phyloP scores from a whole-genome alignment of 495 filamentous ascomycete genomes.

The Penicillium cosmopolitanum region DNA sequence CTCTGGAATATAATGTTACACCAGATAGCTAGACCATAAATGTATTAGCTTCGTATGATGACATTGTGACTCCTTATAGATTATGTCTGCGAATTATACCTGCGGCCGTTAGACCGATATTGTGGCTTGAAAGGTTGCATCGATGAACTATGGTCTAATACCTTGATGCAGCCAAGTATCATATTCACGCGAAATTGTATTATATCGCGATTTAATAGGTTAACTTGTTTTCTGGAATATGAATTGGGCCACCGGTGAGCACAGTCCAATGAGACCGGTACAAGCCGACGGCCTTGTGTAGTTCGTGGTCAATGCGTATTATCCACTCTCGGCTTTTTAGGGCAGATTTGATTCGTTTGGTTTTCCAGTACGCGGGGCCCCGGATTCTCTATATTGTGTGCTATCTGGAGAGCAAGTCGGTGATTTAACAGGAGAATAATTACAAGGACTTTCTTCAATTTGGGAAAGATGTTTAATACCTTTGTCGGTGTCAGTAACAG shows the following conservation, averaged over 20 bases:
- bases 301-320: constrained; percentile 15
- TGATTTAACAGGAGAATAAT: not conserved
- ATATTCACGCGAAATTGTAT: not conserved
- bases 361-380: constrained; percentile 17
- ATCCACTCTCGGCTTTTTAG: not conserved
- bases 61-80: not conserved
- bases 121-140: constrained; percentile 3
- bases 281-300: not conserved
- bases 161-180: not conserved
- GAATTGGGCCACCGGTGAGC: constrained; percentile 1
- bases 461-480: constrained; percentile 18
- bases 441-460: not conserved
- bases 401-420: not conserved
- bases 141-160: not conserved
- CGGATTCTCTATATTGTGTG: constrained; percentile 17
- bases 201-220: not conserved
- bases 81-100: not conserved
- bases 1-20: not conserved
- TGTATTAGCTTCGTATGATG: not conserved
- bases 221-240: not conserved
- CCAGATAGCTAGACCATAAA: not conserved
- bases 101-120: not conserved
- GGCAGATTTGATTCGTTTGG: not conserved
- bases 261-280: not conserved
- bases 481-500: constrained; percentile 14